These are phyloP conservation scores for Ilyonectria mors-panacis DNA, from an alignment of 2,329 filamentous ascomycete species.

Conservation along the genomic window DNA sequence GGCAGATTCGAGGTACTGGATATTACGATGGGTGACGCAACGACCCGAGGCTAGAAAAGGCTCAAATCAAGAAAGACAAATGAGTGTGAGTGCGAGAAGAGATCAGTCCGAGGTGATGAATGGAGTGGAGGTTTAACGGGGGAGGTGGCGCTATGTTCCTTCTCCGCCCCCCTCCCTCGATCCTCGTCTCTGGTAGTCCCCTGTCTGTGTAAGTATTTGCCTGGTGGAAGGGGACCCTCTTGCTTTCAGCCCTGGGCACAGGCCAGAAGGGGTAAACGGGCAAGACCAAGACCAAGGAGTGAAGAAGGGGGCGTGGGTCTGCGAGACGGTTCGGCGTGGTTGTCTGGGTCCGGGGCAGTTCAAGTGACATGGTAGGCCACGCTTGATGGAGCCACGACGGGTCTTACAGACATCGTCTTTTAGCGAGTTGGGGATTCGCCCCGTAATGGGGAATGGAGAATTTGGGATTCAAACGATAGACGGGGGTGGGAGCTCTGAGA, in stretches of 20 bases:
- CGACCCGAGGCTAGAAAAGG: neutral
- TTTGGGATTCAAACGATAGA: slow-evolving; percentile 4
- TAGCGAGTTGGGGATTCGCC: slow-evolving; percentile 13
- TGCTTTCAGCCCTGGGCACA: slow-evolving; percentile 31
- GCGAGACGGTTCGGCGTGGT: neutral
- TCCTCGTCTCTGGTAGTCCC: slow-evolving; percentile 8
- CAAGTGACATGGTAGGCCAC: slow-evolving; percentile 20
- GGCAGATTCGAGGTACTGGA: slow-evolving; percentile 34
- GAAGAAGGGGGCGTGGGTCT: slow-evolving; percentile 23
- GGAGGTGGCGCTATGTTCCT: slow-evolving; percentile 22
- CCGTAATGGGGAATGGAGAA: slow-evolving; percentile 15
- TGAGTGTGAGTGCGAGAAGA: slow-evolving; percentile 2
- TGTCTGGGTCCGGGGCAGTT: slow-evolving; percentile 6
- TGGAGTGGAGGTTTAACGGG: slow-evolving; percentile 13
- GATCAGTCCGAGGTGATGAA: neutral
- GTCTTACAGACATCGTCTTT: slow-evolving; percentile 16
- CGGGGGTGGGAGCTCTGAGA: neutral
- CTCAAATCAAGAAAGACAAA: neutral
- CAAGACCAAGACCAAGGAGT: neutral
- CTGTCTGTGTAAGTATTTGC: slow-evolving; percentile 15
- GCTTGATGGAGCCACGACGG: slow-evolving; percentile 13
- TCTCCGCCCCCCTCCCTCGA: slow-evolving; percentile 13
- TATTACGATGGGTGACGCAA: slow-evolving; percentile 22
- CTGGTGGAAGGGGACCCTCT: slow-evolving; percentile 19
- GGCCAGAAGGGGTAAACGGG: slow-evolving; percentile 6